A percentile compares a stretch with the other conserved stretches of the same genome.
These are phyloP conservation scores for Litsea cubeba DNA, from an alignment of 164 flowering plant genomes.

Conservation along the genomic window DNA sequence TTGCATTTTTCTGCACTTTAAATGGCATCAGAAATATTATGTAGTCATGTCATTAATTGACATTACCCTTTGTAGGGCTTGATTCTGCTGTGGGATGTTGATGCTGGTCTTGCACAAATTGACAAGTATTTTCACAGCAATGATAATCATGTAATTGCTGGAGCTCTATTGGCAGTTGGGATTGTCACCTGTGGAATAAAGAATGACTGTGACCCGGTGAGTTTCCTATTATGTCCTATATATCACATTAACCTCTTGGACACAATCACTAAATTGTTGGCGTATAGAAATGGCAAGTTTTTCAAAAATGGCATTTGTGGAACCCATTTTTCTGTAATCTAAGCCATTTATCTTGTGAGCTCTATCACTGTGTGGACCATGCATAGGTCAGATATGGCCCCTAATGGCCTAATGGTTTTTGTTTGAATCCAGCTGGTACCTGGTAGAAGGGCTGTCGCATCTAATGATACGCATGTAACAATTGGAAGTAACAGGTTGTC, in stretches of 20 bases:
- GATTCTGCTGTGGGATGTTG: slow-evolving; percentile 96
- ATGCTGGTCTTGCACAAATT: slow-evolving; percentile 86
- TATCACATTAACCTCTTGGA: neutral
- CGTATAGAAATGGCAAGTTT: neutral
- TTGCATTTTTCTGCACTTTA: neutral
- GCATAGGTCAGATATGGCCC: neutral
- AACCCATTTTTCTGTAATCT: neutral
- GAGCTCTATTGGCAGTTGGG: slow-evolving; percentile 92
- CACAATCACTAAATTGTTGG: neutral
- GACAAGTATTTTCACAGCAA: slow-evolving; percentile 90
- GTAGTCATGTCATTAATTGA: slow-evolving; percentile 2
- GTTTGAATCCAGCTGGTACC: no score
- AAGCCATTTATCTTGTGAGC: neutral
- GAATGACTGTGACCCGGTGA: slow-evolving; percentile 96
- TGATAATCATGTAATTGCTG: slow-evolving; percentile 82
- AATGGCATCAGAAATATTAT: neutral
- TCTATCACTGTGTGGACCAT: neutral
- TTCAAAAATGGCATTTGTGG: neutral
- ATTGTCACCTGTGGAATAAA: slow-evolving; percentile 75
- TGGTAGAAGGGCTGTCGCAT: no score
- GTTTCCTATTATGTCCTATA: slow-evolving; percentile 14
- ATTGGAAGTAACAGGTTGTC: no score
- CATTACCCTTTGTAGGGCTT: slow-evolving; percentile 55
- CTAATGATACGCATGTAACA: no score
- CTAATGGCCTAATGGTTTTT: neutral